phyloP scores from a whole-genome alignment of 2,329 filamentous ascomycete genomes.

The Lachnellula willkommii region DNA sequence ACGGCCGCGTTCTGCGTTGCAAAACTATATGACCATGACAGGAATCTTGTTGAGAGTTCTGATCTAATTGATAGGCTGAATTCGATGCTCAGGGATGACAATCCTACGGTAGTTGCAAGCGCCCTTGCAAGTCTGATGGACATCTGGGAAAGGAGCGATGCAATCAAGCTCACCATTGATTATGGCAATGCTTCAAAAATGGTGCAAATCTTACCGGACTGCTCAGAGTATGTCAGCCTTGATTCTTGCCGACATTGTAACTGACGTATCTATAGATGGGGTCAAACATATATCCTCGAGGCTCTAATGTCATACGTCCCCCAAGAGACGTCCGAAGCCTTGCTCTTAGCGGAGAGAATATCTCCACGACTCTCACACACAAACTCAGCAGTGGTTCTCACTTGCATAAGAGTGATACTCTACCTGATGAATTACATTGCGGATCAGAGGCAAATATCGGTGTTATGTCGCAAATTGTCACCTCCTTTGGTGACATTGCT shows the following conservation, averaged over 20 bases:
- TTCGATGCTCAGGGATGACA: conserved; percentile 84
- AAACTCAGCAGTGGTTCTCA: conserved; percentile 93
- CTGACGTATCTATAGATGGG: conserved; percentile 63
- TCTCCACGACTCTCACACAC: conserved; percentile 93
- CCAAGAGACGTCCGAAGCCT: conserved; percentile 81
- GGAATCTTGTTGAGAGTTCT: conserved; percentile 79
- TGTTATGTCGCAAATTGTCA: conserved; percentile 85
- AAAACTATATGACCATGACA: conserved; percentile 96
- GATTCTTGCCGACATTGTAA: not conserved
- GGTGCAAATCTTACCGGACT: conserved; percentile 91
- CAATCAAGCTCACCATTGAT: conserved; percentile 96
- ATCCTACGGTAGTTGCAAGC: conserved; percentile 94
- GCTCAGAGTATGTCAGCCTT: conserved; percentile 71
- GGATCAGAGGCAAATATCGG: conserved; percentile 81
- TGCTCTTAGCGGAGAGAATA: conserved; percentile 87
- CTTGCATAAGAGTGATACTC: conserved; percentile 90
- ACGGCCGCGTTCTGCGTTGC: conserved; percentile 94
- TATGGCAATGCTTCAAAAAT: conserved; percentile 97
- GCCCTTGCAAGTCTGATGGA: conserved; percentile 89
- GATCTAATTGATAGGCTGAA: conserved; percentile 92
- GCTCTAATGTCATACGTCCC: conserved; percentile 97
- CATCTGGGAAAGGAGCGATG: conserved; percentile 97
- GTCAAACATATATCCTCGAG: conserved; percentile 96
- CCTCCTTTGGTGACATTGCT: conserved; percentile 91
- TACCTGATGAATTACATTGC: conserved; percentile 99